phyloP scores from a whole-genome alignment of 306 rosid genomes.

The Lathyrus oleraceus region DNA sequence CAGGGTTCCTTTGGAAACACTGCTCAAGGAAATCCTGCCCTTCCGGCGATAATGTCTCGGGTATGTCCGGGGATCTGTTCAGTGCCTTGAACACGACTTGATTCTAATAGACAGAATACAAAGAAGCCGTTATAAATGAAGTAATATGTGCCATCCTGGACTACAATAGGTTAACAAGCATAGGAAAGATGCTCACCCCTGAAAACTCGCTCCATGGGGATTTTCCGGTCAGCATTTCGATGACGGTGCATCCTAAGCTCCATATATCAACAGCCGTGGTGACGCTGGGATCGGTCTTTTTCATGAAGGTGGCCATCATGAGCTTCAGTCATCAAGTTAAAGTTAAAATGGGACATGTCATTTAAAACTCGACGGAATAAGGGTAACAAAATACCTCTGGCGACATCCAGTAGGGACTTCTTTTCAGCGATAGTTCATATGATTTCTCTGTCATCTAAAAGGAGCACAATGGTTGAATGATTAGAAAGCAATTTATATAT shows the following conservation, averaged over 20 bases:
- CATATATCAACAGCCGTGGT: slow-evolving; percentile 93
- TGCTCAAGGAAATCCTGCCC: slow-evolving; percentile 78
- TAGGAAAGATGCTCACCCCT: slow-evolving; percentile 59
- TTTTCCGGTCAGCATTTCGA: slow-evolving; percentile 86
- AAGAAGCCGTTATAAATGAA: slow-evolving; percentile 15
- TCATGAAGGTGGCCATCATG: slow-evolving; percentile 78
- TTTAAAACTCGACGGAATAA: slow-evolving; percentile 22
- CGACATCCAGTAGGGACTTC: slow-evolving; percentile 99
- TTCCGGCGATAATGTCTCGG: slow-evolving; percentile 67
- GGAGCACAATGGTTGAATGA: slow-evolving; percentile 26
- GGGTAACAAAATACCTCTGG: slow-evolving; percentile 78
- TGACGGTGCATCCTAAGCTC: slow-evolving; percentile 95
- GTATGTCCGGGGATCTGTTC: slow-evolving; percentile 72
- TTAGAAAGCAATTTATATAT: background rate
- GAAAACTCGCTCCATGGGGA: slow-evolving; percentile 90
- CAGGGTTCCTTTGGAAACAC: slow-evolving; percentile 91
- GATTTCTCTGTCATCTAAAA: slow-evolving; percentile 77
- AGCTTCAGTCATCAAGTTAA: slow-evolving; percentile 54
- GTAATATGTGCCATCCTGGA: slow-evolving; percentile 11
- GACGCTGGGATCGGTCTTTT: slow-evolving; percentile 54
- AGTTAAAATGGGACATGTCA: slow-evolving; percentile 17
- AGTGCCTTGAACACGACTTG: slow-evolving; percentile 94
- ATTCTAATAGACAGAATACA: slow-evolving; percentile 56
- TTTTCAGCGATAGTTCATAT: slow-evolving; percentile 77
- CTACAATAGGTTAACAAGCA: slow-evolving; percentile 32